Evolutionary conservation across 2,329 filamentous ascomycete species (phyloP), one percentile per base, ranked within the genome.

Genomic region (Talaromyces sp.): DNA sequence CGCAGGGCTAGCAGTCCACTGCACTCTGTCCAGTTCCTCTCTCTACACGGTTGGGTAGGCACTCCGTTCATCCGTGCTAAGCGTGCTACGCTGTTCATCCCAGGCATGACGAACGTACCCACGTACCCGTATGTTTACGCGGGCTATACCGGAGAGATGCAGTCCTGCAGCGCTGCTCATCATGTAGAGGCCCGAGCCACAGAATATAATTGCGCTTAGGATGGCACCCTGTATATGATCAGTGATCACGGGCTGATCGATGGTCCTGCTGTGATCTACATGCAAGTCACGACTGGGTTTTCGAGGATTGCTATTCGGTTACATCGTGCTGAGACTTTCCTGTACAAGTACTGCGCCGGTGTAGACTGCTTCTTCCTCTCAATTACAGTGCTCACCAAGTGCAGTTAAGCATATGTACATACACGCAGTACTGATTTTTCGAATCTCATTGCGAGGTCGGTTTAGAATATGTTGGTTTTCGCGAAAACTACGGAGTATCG

Each of bases 231-330:
- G 25, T 27, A 27, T 27, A 27, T 5, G 15, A 50, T 50, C 47
- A 52, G 27, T 33, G 47, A n/a, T 50, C 25, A 31, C 25, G 10
- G 9, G 47, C n/a, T 17, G 47, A 27, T 27, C 47, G 22, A 54
- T 37, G 33, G 50, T 39, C n/a, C 52, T 56, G 31, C 33, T 56
- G 33, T 56, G 52, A 56, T 56, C 52, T 56, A 56, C 50, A 56
- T 56, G 33, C 52, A 37, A 56, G 52, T 56, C 52, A 56, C n/a
- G n/a, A 33, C 9, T 13, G 27, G 50, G 25, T n/a, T 11, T 31
- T 54, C 31, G 50, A 54, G 50, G 50, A 56, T 22, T 37, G 50
- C 27, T 56, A 15, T 17, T 39, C 33, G 19, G 33, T 56, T 54
- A 56, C 52, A 56, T 56, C 33, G 52, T 54, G 52, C 33, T 39